A percentile compares a stretch with the other conserved stretches of the same genome.
phyloP scores from a whole-genome alignment of 805 yeast genomes.

The Hanseniaspora thailandica region DNA sequence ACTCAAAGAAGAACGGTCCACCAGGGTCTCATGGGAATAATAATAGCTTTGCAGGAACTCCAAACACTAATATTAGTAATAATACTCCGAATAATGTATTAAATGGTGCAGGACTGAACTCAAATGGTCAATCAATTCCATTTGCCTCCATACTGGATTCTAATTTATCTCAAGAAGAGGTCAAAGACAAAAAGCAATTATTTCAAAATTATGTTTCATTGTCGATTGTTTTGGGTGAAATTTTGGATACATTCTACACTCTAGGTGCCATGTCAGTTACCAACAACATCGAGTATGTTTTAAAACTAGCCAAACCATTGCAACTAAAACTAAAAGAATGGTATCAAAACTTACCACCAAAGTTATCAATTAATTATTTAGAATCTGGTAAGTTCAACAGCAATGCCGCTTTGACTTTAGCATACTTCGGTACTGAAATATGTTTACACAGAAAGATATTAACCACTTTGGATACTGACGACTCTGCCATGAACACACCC shows the following conservation, averaged over 20 bases:
- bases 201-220: slow-evolving; percentile 58
- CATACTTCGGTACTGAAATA: slow-evolving; percentile 82
- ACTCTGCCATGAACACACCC: slow-evolving; percentile 28
- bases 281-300: slow-evolving; percentile 51
- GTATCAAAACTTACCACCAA: slow-evolving; percentile 62
- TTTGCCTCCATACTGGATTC: slow-evolving; percentile 23
- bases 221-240: slow-evolving; percentile 58
- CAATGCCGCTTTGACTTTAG: slow-evolving; percentile 67
- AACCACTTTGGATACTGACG: slow-evolving; percentile 34
- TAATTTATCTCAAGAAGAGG: slow-evolving; percentile 38
- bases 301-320: slow-evolving; percentile 68
- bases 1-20: not conserved
- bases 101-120: slow-evolving; percentile 11
- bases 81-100: slow-evolving; percentile 9
- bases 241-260: slow-evolving; percentile 60
- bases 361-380: slow-evolving; percentile 49
- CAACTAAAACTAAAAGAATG: slow-evolving; percentile 60
- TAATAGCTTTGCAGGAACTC: slow-evolving; percentile 1
- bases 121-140: slow-evolving; percentile 6
- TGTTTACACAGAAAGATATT: slow-evolving; percentile 72
- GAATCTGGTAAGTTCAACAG: slow-evolving; percentile 55
- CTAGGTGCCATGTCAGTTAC: slow-evolving; percentile 49
- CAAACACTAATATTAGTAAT: slow-evolving; percentile 3
- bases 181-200: slow-evolving; percentile 55
- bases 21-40: not conserved